Evolutionary conservation across 2,329 filamentous ascomycete species (phyloP).

Genomic region (Zasmidium cellare): DNA sequence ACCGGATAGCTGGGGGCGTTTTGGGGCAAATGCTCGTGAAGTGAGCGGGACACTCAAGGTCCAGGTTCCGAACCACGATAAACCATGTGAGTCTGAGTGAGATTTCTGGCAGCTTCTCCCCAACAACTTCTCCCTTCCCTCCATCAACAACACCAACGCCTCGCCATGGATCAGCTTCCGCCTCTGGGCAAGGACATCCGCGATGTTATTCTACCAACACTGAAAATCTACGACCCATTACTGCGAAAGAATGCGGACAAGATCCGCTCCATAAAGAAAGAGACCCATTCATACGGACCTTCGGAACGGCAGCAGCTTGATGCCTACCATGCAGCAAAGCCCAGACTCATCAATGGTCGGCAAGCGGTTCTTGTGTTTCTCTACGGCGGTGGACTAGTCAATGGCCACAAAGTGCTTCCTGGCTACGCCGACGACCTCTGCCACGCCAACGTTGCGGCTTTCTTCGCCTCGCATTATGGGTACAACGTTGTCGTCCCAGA

Average conservation of each 20-base stretch:
- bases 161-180: slow-evolving; percentile 28
- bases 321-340: slow-evolving; percentile 35
- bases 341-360: slow-evolving; percentile 22
- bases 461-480: slow-evolving; percentile 39
- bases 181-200: slow-evolving; percentile 25
- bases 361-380: slow-evolving; percentile 30
- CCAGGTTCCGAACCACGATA: neutral
- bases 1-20: neutral
- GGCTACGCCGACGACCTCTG: slow-evolving; percentile 29
- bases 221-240: slow-evolving; percentile 24
- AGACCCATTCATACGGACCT: slow-evolving; percentile 38
- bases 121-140: neutral
- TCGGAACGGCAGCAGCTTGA: slow-evolving; percentile 41
- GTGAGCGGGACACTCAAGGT: neutral
- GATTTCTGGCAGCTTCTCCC: neutral
- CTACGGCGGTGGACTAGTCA: slow-evolving; percentile 38
- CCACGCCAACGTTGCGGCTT: slow-evolving; percentile 42
- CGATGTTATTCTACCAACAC: slow-evolving; percentile 25
- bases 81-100: neutral
- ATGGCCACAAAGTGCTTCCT: slow-evolving; percentile 34
- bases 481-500: slow-evolving; percentile 40
- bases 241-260: slow-evolving; percentile 24
- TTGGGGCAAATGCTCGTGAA: neutral
- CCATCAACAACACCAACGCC: neutral
- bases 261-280: slow-evolving; percentile 24